These are phyloP conservation scores for Arthrobotrys sphaeroides DNA, from an alignment of 2,329 filamentous ascomycete species.

Conservation along the genomic window DNA sequence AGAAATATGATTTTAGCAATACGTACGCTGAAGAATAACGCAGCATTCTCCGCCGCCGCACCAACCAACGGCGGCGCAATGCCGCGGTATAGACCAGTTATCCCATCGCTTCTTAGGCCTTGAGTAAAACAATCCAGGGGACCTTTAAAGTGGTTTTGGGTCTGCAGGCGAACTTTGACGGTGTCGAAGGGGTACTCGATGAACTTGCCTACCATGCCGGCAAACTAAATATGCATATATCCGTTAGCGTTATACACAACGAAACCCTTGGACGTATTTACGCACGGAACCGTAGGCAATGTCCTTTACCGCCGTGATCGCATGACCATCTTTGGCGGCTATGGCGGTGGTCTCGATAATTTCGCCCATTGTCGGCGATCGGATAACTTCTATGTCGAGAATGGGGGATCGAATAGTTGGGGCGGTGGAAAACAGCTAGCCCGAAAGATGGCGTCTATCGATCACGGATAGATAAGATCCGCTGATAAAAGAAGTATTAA, in stretches of 20 bases:
- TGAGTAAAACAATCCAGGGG: slow-evolving; percentile 94
- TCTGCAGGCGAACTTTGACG: slow-evolving; percentile 94
- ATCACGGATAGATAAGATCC: slow-evolving; percentile 15
- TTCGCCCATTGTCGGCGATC: slow-evolving; percentile 18
- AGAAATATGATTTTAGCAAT: not conserved
- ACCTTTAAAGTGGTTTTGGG: slow-evolving; percentile 88
- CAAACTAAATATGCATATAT: slow-evolving; percentile 66
- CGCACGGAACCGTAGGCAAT: slow-evolving; percentile 85
- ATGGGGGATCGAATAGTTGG: too few relatives aligned
- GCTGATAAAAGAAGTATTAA: not conserved
- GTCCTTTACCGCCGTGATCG: slow-evolving; percentile 80
- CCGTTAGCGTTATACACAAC: too few relatives aligned
- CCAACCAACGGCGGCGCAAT: slow-evolving; percentile 91
- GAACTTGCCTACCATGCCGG: slow-evolving; percentile 90
- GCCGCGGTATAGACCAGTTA: slow-evolving; percentile 85
- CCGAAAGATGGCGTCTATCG: not conserved
- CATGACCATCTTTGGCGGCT: slow-evolving; percentile 62
- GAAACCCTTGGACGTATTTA: slow-evolving; percentile 54
- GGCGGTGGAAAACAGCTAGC: not conserved
- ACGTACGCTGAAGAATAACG: slow-evolving; percentile 86
- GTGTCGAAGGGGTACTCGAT: slow-evolving; percentile 99
- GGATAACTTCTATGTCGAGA: not conserved
- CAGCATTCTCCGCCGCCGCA: slow-evolving; percentile 90
- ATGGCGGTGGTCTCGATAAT: slow-evolving; percentile 35
- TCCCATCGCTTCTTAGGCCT: slow-evolving; percentile 80